phyloP scores from a whole-genome alignment of 306 rosid species.

The Rubus idaeus region DNA sequence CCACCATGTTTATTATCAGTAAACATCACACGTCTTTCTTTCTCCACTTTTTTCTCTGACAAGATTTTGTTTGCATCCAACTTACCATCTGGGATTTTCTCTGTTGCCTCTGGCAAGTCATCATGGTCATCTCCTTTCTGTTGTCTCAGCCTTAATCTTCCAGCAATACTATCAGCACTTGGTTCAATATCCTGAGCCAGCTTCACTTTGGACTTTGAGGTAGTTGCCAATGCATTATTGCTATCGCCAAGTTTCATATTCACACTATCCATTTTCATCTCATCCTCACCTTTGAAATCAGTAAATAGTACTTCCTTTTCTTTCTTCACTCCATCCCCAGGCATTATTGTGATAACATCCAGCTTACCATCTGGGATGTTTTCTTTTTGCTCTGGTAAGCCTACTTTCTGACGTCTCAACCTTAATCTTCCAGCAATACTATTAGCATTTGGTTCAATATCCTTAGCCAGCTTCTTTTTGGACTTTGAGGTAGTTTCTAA shows the following conservation, averaged over 20 bases:
- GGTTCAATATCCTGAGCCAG: neutral
- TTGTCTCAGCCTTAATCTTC: slow-evolving; percentile 24
- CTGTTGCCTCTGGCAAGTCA: neutral
- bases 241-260: neutral
- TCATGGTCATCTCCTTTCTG: neutral
- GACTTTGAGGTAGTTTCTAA: no score
- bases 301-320: slow-evolving; percentile 3
- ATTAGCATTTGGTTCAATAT: slow-evolving; percentile 4
- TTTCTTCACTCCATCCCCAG: neutral
- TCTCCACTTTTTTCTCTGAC: slow-evolving; percentile 2
- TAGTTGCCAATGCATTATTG: neutral
- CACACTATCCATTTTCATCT: no score
- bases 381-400: neutral
- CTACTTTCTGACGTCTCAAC: slow-evolving; percentile 11
- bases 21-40: slow-evolving; percentile 3
- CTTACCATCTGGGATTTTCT: slow-evolving; percentile 12
- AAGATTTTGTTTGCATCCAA: slow-evolving; percentile 5
- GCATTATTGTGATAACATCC: neutral
- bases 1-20: neutral
- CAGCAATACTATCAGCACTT: slow-evolving; percentile 34
- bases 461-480: slow-evolving; percentile 1
- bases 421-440: slow-evolving; percentile 39
- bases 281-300: neutral
- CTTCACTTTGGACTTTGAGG: slow-evolving; percentile 4
- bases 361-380: slow-evolving; percentile 11